A percentile compares a stretch with the other conserved stretches of the same genome.
Evolutionary conservation across 371 early-diverging fungal genomes (phyloP).

Genomic region (Rhizopus sp.): DNA sequence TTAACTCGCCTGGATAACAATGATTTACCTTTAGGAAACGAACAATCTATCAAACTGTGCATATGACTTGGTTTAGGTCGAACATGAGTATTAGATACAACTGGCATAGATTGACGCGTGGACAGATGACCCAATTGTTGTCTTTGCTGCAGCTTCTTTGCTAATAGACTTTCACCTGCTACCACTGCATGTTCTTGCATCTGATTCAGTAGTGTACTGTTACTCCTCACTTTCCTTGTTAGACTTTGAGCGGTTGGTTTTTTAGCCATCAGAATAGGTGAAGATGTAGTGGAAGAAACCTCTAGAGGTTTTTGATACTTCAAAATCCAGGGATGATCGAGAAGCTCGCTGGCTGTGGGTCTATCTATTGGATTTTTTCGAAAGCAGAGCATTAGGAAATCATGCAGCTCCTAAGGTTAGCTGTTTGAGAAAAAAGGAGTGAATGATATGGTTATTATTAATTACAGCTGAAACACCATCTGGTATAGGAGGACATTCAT

Average conservation of each 20-base stretch:
- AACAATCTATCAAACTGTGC: slow-evolving; percentile 45
- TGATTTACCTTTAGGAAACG: slow-evolving; percentile 44
- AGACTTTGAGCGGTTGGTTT: background rate
- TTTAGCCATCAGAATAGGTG: background rate
- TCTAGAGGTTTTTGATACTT: slow-evolving; percentile 32
- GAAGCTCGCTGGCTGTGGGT: slow-evolving; percentile 56
- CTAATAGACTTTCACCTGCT: slow-evolving; percentile 3
- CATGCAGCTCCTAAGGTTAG: slow-evolving; percentile 54
- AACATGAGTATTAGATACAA: background rate
- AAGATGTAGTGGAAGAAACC: slow-evolving; percentile 1
- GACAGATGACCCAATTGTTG: background rate
- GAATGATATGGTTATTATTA: background rate
- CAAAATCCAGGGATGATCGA: slow-evolving; percentile 76
- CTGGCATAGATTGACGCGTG: slow-evolving; percentile 14
- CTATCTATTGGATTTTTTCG: slow-evolving; percentile 74
- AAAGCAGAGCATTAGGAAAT: slow-evolving; percentile 82
- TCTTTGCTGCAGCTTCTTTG: slow-evolving; percentile 1
- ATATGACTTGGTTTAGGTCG: slow-evolving; percentile 13
- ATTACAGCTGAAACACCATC: slow-evolving; percentile 67
- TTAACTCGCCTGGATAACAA: background rate
- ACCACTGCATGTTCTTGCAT: background rate
- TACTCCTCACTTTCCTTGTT: background rate
- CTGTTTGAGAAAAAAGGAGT: background rate
- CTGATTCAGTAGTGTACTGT: background rate
- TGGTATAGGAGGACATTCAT: slow-evolving; percentile 82